Evolutionary conservation across 2,329 filamentous ascomycete species (phyloP), one percentile per base, ranked within the genome.

Genomic region (Aureobasidium sp.): DNA sequence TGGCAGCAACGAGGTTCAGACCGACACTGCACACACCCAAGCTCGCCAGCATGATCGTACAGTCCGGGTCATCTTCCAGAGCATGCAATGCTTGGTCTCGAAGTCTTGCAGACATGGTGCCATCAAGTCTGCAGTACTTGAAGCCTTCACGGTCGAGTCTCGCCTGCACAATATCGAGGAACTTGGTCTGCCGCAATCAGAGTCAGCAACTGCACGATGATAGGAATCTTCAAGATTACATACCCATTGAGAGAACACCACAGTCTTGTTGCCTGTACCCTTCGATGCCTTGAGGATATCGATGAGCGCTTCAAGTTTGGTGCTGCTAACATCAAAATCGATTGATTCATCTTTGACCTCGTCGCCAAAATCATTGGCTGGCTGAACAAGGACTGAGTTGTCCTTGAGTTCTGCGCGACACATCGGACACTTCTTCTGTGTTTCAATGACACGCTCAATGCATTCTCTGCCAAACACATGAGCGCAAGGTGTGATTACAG

Each of bases 401-500:
- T 86, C 81, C 13, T 81, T 77, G 17, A 95, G 82, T 37, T 84
- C 77, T 6, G 87, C 85, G 23, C 90, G 87, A 69, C 91, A 96
- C 82, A 96, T 87, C 0, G 91, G 92, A 20, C 92, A 96, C 72
- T 88, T 91, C 60, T 87, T 82, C 70, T 94, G 90, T 1, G 84
- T 80, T 59, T 87, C 81, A 63, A 96, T 87, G 55, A 89, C 87
- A 66, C 84, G 83, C 58, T 84, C 79, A 65, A 96, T 91, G 71
- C 92, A 96, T 5, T 78, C 75, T 26, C 78, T 79, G 67, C 91
- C 91, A 73, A 91, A 96, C 1, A 86, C 79, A 72, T 96, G 91
- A 29, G 89, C 90, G 75, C 91, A 96, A 52, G 86, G 84, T 0
- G 91, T 96, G 68, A 96, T 95, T 58, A 94, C 84, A 0, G 91